These are phyloP conservation scores for Allium sativum DNA, from an alignment of 106 monocot species.

Conservation along the genomic window DNA sequence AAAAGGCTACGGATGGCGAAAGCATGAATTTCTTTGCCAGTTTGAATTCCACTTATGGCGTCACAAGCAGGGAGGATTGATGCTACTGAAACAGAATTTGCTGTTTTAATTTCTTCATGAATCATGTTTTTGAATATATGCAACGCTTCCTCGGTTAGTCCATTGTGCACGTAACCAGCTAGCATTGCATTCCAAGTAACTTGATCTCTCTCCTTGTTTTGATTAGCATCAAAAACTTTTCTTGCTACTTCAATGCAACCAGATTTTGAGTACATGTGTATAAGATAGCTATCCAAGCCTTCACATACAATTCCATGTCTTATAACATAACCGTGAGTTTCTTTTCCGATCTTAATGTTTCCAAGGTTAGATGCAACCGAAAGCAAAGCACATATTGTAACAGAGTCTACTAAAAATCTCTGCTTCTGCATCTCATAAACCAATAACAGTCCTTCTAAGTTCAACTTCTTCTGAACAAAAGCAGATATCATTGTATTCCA, in stretches of 20 bases:
- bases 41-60: constrained; percentile 34
- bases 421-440: constrained; percentile 74
- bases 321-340: constrained; percentile 73
- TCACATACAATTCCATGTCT: constrained; percentile 58
- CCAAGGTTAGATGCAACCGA: constrained; percentile 82
- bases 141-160: constrained; percentile 34
- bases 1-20: constrained; percentile 45
- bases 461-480: constrained; percentile 67
- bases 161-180: constrained; percentile 56
- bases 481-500: constrained; percentile 94
- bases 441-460: constrained; percentile 64
- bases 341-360: constrained; percentile 45
- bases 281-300: constrained; percentile 84
- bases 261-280: constrained; percentile 90
- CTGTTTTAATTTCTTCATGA: constrained; percentile 23
- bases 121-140: constrained; percentile 54
- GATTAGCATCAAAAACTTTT: constrained; percentile 33
- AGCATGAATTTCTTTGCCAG: constrained; percentile 69
- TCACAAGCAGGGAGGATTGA: constrained; percentile 68
- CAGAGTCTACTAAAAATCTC: constrained; percentile 44
- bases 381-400: constrained; percentile 62
- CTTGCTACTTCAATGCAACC: constrained; percentile 53
- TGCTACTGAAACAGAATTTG: constrained; percentile 63
- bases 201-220: constrained; percentile 35
- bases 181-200: constrained; percentile 99